phyloP scores from a whole-genome alignment of 192 early-diverging fungal genomes.

The Gamsiella multidivaricata region DNA sequence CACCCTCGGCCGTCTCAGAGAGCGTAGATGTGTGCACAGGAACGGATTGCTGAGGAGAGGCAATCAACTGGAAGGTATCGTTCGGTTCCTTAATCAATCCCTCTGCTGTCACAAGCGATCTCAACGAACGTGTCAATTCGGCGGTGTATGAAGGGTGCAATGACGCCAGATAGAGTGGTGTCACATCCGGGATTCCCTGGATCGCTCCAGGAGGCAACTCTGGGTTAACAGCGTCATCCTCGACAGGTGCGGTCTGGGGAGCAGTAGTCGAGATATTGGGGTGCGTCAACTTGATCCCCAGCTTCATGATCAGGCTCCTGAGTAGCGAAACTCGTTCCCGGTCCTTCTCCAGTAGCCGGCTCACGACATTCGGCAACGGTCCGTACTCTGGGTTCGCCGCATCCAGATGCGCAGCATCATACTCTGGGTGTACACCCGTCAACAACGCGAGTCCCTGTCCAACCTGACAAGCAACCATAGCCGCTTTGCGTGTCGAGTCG shows the following conservation, averaged over 20 bases:
- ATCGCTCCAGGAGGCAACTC: constrained; percentile 8
- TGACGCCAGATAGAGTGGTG: constrained; percentile 57
- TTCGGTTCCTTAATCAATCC: constrained; percentile 53
- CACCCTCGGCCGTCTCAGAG: constrained; percentile 30
- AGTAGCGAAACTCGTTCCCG: constrained; percentile 63
- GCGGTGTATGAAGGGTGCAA: constrained; percentile 8
- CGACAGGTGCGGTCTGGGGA: neutral
- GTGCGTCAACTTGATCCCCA: constrained; percentile 68
- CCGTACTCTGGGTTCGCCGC: constrained; percentile 60
- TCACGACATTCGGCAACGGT: constrained; percentile 61
- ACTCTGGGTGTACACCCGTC: constrained; percentile 88
- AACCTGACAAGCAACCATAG: constrained; percentile 74
- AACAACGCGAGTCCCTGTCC: constrained; percentile 80
- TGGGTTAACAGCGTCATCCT: neutral
- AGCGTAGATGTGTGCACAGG: constrained; percentile 39
- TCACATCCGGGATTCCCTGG: constrained; percentile 50
- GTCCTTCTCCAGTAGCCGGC: constrained; percentile 61
- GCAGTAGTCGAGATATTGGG: neutral
- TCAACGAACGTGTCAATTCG: constrained; percentile 12
- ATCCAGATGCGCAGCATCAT: constrained; percentile 67
- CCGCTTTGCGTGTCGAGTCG: constrained; percentile 46
- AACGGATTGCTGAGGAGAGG: constrained; percentile 16
- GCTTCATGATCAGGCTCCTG: constrained; percentile 64
- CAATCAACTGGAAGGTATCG: constrained; percentile 52
- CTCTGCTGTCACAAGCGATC: constrained; percentile 5